Conservation (phyloP, 495 filamentous ascomycete genomes). For the Trichoderma virens region DNA sequence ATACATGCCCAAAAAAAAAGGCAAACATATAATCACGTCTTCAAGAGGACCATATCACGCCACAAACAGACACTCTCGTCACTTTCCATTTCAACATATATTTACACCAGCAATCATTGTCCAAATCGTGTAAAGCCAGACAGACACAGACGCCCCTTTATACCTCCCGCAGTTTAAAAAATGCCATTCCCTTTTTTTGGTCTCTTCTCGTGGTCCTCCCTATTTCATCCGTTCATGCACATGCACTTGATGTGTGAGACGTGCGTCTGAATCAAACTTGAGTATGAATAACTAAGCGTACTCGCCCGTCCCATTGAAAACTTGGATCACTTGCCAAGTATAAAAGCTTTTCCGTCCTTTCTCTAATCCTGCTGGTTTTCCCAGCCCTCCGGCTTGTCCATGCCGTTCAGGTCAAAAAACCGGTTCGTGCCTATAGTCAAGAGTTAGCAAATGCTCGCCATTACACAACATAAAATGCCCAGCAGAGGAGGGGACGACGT, state of each 20-base stretch:
- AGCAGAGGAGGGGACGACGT: too few species aligned
- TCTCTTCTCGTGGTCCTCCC: not conserved
- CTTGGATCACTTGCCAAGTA: not conserved
- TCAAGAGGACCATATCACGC: too few species aligned
- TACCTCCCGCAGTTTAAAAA: not conserved
- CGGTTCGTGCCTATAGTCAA: slow-evolving; percentile 56
- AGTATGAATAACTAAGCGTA: not conserved
- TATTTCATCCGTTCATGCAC: slow-evolving; percentile 2
- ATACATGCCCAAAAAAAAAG: not conserved
- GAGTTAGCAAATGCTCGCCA: too few species aligned
- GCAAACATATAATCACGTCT: too few species aligned
- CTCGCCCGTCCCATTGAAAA: not conserved
- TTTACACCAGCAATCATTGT: slow-evolving; percentile 11
- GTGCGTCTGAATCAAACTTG: not conserved
- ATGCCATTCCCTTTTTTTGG: not conserved
- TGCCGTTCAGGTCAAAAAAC: slow-evolving; percentile 72
- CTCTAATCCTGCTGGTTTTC: slow-evolving; percentile 56
- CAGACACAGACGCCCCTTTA: slow-evolving; percentile 1
- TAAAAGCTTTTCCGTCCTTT: not conserved
- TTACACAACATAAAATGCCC: too few species aligned
- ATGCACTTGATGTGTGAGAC: not conserved
- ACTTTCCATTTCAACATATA: not conserved
- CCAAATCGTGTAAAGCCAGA: slow-evolving; percentile 5
- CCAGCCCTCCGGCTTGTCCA: slow-evolving; percentile 76
- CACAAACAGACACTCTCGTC: not conserved